Evolutionary conservation across 345 rosid genomes (phyloP), one percentile per base, ranked within the genome.

Genomic region (Clausena lansium): DNA sequence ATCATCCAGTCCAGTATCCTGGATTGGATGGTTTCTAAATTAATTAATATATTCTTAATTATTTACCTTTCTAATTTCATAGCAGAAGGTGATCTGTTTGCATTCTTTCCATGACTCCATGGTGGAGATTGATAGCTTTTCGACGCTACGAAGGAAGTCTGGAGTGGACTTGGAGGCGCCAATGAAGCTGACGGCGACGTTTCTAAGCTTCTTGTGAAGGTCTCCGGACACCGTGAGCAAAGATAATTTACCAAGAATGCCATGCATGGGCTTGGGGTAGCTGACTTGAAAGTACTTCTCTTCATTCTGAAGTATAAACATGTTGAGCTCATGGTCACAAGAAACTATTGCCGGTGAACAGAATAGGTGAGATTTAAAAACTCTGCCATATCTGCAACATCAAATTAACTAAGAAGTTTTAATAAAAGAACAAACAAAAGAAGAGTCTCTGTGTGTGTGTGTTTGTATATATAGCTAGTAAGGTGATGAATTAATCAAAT

Each of bases 341-440:
- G 98, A 93, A 19, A 95, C 97, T 75, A 95, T 84, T 33, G 97
- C 83, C 27, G 93, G 92, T 2, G 90, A 91, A 22, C 98, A 98
- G 82, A 94, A 93, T 36, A 95, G 59, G 83, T 91, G 90, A 22
- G 98, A 90, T 73, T 84, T 91, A 87, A 95, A 95, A 59, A 95
- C 89, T 73, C 70, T 89, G 30, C 98, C 98, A 47, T 91, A 91
- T 70, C 98, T 95, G 72, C 70, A 73, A 45, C 11, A 45, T 45
- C 50, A 45, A 45, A 45, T 45, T 45, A 13, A 3, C 1, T 45
- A 13, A 13, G 50, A 13, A 13, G 15, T 41, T 41, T 11, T 10
- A 41, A 2, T 41, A 41, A 41, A 41, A 41, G 4, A 45, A 45
- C 50, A 45, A 45, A 45, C 50, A 11, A 13, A 45, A 45, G 5